phyloP scores from a whole-genome alignment of 129 eudicot species.

The Cynara cardunculus region DNA sequence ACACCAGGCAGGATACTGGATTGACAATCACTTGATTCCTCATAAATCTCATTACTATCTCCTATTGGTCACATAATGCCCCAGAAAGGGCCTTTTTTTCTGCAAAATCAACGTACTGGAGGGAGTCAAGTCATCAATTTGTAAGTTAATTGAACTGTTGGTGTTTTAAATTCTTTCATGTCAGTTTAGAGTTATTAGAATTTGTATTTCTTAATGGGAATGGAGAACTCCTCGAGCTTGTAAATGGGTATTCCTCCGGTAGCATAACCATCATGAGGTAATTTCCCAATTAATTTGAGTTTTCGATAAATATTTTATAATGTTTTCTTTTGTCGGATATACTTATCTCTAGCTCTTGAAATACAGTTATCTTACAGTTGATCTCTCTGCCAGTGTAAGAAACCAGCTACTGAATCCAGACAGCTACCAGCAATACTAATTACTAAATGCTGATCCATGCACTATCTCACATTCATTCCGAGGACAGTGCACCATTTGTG shows the following conservation, averaged over 20 bases:
- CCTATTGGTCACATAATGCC: background rate
- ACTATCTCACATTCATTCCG: too few relatives aligned
- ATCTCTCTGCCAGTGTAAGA: too few relatives aligned
- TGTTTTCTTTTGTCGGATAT: background rate
- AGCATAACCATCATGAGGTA: background rate
- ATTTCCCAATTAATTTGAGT: background rate
- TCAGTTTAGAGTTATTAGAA: background rate
- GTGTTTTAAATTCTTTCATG: background rate
- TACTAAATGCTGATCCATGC: too few relatives aligned
- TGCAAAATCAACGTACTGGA: too few relatives aligned
- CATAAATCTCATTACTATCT: too few relatives aligned
- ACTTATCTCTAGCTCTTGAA: too few relatives aligned
- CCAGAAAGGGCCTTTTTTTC: background rate
- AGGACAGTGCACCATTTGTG: background rate
- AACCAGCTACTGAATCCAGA: too few relatives aligned
- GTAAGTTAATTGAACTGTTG: background rate
- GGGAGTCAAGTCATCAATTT: too few relatives aligned
- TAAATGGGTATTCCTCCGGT: background rate
- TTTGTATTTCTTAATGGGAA: background rate
- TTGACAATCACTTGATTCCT: too few relatives aligned
- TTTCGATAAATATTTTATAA: background rate
- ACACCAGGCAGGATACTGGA: too few relatives aligned
- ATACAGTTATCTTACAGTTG: too few relatives aligned
- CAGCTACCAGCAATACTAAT: background rate
- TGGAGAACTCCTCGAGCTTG: background rate